Conservation (phyloP, 108 stramenopile species). For the Cyclotella atomus region DNA sequence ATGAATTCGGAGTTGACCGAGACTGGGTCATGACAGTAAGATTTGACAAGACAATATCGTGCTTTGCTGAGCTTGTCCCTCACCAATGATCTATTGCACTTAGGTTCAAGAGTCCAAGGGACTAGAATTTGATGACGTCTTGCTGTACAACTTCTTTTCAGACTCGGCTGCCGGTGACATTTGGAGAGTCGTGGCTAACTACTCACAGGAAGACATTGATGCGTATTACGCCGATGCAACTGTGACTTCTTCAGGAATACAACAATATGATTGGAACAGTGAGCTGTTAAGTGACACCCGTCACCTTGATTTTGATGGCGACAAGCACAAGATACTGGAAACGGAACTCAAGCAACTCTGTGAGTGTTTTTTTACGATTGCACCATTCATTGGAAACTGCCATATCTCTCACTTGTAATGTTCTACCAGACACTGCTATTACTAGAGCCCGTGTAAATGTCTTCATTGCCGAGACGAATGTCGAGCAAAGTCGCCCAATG, state of each 20-base stretch:
- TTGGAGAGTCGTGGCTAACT: conserved; percentile 41
- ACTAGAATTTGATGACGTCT: conserved; percentile 53
- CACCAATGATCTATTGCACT: background rate
- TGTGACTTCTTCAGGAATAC: conserved; percentile 16
- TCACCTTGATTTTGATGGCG: conserved; percentile 32
- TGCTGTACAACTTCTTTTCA: conserved; percentile 50
- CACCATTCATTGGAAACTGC: background rate
- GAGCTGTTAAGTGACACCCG: conserved; percentile 18
- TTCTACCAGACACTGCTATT: conserved; percentile 45
- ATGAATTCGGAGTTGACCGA: conserved; percentile 42
- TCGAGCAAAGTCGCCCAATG: conserved; percentile 31
- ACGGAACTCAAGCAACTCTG: conserved; percentile 48
- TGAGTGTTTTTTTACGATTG: background rate
- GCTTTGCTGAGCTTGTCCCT: too few species aligned
- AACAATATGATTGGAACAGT: conserved; percentile 41
- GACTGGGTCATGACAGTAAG: conserved; percentile 57
- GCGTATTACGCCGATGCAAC: conserved; percentile 20
- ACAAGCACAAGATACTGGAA: conserved; percentile 46
- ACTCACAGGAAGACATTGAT: conserved; percentile 31
- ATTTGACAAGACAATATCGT: background rate
- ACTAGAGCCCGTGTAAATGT: conserved; percentile 49
- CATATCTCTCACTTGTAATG: background rate
- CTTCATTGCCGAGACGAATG: conserved; percentile 47
- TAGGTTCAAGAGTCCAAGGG: conserved; percentile 37
- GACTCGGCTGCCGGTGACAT: conserved; percentile 34